phyloP scores from a whole-genome alignment of 495 filamentous ascomycete genomes.

The Aspergillus nanangensis region DNA sequence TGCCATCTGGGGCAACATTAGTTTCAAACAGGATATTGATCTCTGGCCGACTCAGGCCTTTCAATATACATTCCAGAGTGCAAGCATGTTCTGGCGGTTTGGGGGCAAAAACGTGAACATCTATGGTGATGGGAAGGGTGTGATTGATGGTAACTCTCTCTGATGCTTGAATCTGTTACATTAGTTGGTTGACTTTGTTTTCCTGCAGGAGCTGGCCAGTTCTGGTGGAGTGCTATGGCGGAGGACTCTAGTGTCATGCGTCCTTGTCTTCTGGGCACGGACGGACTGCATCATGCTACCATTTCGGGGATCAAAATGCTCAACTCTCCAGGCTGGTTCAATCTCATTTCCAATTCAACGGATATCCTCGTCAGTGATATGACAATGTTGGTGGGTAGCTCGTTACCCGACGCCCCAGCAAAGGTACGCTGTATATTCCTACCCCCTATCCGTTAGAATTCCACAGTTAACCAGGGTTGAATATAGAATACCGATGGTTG shows the following conservation, averaged over 20 bases:
- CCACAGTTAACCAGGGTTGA: not conserved
- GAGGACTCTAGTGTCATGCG: constrained; percentile 1
- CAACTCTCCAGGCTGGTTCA: constrained; percentile 5
- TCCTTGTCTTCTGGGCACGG: constrained; percentile 1
- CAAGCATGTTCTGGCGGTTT: constrained; percentile 1
- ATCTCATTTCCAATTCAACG: constrained; percentile 4
- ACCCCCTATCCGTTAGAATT: not conserved
- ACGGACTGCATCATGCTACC: constrained; percentile 3
- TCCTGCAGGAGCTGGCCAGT: not conserved
- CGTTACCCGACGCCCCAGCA: not conserved
- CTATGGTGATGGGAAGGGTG: constrained; percentile 4
- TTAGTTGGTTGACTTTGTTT: not conserved
- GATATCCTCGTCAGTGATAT: constrained; percentile 4
- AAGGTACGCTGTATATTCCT: not conserved
- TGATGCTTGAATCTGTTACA: not conserved
- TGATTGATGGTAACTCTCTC: constrained; percentile 3
- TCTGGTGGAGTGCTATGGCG: constrained; percentile 4
- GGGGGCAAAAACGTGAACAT: constrained; percentile 6
- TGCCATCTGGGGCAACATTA: constrained; percentile 5
- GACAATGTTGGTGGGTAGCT: not conserved
- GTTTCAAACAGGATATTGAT: constrained; percentile 1
- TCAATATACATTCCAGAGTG: constrained; percentile 2
- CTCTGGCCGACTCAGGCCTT: constrained; percentile 1
- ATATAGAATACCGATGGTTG: constrained; percentile 7
- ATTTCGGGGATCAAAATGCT: constrained; percentile 4